Base-by-base conservation (phyloP, 106 monocot species). In the Platanthera guangdongensis region DNA sequence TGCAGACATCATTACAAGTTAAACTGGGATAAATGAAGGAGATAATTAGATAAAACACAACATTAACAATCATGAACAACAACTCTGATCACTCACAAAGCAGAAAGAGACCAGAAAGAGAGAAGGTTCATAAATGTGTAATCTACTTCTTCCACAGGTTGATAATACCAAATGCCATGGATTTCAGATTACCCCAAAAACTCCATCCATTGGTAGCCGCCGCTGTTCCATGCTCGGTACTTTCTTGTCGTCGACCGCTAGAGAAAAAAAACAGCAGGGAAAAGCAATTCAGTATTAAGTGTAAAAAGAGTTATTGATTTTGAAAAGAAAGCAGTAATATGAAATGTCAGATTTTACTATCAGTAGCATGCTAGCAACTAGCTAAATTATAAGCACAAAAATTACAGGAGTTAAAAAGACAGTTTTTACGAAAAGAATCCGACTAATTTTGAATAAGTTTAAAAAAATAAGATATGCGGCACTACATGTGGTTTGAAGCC, bases 121-220 rank as follows among this genome's bases (percentile, higher is more conserved):
- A 39, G 39, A 39, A 39, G 39, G 39, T 39, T 39, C 39, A 55
- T 14, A 55, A 55, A 55, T 8, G 22, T 63, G 62, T 22, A 63
- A 63, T 25, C 62, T 63, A 63, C 16, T 65, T 32, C 32, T 65
- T 65, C 65, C 32, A 65, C 9, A 65, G 65, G 65, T 32, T 32
- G 65, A 65, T 65, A 32, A 65, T 65, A 65, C 65, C 65, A 32
- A 65, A 8, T 3, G 65, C 65, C 9, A 65, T 65, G 65, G 65
- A 65, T 65, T 65, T 65, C 65, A 65, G 32, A 65, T 32, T 65
- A 65, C 65, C 32, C 65, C 65, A 65, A 65, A 65, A 65, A 32
- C 1, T 32, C 32, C 9, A 65, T 65, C 65, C 32, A 25, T 32
- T 65, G 7, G 30, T 65, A 9, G 65, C 11, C 52, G 8, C 52